A percentile compares a stretch with the other conserved stretches of the same genome.
These are phyloP conservation scores for Coemansia sp. DNA, from an alignment of 192 early-diverging fungal species.

Conservation along the genomic window DNA sequence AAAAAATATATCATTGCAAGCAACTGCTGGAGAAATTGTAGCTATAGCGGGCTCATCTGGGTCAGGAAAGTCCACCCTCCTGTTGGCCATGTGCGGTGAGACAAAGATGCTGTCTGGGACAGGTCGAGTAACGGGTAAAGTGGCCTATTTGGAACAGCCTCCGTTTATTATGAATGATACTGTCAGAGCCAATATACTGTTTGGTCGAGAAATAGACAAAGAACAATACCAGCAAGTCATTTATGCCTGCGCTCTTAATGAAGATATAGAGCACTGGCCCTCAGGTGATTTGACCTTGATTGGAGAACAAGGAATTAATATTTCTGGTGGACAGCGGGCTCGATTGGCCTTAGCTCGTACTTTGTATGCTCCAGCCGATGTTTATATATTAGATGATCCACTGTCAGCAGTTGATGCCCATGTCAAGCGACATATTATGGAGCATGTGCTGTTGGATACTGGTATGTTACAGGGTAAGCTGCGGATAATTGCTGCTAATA, in stretches of 20 bases:
- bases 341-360: slow-evolving; percentile 67
- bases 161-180: slow-evolving; percentile 43
- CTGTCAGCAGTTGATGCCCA: slow-evolving; percentile 29
- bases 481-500: background rate
- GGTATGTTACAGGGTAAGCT: background rate
- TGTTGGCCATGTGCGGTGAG: slow-evolving; percentile 62
- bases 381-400: slow-evolving; percentile 31
- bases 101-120: slow-evolving; percentile 69
- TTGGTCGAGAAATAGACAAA: slow-evolving; percentile 18
- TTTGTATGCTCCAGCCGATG: slow-evolving; percentile 57
- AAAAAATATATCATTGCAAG: background rate
- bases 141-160: slow-evolving; percentile 34
- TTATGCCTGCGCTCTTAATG: slow-evolving; percentile 21
- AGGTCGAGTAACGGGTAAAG: slow-evolving; percentile 64
- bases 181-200: slow-evolving; percentile 41
- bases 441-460: slow-evolving; percentile 19
- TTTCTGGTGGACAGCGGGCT: slow-evolving; percentile 64
- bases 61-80: slow-evolving; percentile 58
- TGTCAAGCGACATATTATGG: slow-evolving; percentile 21
- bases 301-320: slow-evolving; percentile 57
- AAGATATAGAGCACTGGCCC: slow-evolving; percentile 15
- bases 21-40: slow-evolving; percentile 24
- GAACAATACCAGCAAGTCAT: slow-evolving; percentile 18
- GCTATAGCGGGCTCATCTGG: slow-evolving; percentile 58
- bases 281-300: slow-evolving; percentile 54